Conservation (phyloP, 176 grass and related monocot species). For the Stipa capillata region DNA sequence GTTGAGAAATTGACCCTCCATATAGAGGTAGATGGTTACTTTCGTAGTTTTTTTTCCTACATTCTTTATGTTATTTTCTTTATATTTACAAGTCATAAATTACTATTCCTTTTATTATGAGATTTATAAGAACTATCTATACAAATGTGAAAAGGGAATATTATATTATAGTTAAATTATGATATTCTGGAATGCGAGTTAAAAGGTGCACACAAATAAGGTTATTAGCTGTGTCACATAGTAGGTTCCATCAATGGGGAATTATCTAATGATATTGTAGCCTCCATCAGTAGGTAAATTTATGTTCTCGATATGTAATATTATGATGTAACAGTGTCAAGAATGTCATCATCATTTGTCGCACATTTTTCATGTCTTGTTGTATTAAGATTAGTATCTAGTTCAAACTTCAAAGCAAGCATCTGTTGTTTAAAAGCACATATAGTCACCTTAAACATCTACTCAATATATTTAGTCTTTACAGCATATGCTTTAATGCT, state of each 20-base stretch:
- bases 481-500: not conserved
- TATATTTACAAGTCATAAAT: not conserved
- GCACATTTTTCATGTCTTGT: not conserved
- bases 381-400: not conserved
- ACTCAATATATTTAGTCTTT: not conserved
- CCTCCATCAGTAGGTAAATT: not conserved
- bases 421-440: not conserved
- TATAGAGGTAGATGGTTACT: conserved; percentile 64
- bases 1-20: conserved; percentile 86
- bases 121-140: not conserved
- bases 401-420: conserved; percentile 6
- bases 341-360: not conserved
- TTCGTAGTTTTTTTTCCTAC: not conserved
- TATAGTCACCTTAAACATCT: not conserved
- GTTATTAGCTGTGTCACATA: not conserved
- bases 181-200: not conserved
- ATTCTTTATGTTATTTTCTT: not conserved
- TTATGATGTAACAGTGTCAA: not conserved
- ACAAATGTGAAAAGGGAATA: not conserved
- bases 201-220: not conserved
- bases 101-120: not conserved
- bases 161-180: not conserved
- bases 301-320: not conserved
- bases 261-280: not conserved
- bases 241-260: not conserved